Percentiles rank a stretch among this genome's conserved stretches.
Evolutionary conservation across 768 basidiomycete genomes (phyloP).

Genomic region (Mycena galericulata): DNA sequence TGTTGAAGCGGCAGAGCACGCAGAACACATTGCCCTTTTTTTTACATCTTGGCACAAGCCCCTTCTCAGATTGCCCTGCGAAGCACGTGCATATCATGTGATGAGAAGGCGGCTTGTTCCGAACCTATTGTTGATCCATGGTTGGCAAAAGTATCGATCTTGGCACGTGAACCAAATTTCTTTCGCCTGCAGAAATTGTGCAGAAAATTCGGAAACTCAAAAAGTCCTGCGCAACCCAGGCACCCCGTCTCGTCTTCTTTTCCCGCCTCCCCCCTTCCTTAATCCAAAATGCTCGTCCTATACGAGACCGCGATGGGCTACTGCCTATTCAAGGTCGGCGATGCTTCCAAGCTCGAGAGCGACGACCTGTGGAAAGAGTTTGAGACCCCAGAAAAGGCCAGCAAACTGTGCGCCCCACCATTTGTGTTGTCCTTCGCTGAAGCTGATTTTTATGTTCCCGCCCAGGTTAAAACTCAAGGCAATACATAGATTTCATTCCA

Average conservation of each 20-base stretch:
- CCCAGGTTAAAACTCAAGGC: constrained; percentile 92
- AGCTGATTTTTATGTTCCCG: constrained; percentile 27
- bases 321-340: constrained; percentile 96
- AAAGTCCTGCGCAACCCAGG: constrained; percentile 28
- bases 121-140: constrained; percentile 1
- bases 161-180: constrained; percentile 20
- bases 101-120: no score
- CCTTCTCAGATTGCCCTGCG: no score
- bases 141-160: neutral
- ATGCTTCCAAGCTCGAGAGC: constrained; percentile 87
- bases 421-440: neutral
- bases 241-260: constrained; percentile 14
- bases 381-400: constrained; percentile 91
- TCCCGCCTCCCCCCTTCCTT: constrained; percentile 18
- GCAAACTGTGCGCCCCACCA: constrained; percentile 78
- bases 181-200: constrained; percentile 10
- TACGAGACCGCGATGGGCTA: constrained; percentile 97
- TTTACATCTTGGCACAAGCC: no score
- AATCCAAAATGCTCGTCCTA: constrained; percentile 86
- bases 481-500: constrained; percentile 95
- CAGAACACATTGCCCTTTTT: no score
- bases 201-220: neutral
- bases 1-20: no score
- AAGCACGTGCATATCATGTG: no score
- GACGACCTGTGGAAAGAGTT: constrained; percentile 94